phyloP scores from a whole-genome alignment of 371 early-diverging fungal species.

The Parasitella parasitica region DNA sequence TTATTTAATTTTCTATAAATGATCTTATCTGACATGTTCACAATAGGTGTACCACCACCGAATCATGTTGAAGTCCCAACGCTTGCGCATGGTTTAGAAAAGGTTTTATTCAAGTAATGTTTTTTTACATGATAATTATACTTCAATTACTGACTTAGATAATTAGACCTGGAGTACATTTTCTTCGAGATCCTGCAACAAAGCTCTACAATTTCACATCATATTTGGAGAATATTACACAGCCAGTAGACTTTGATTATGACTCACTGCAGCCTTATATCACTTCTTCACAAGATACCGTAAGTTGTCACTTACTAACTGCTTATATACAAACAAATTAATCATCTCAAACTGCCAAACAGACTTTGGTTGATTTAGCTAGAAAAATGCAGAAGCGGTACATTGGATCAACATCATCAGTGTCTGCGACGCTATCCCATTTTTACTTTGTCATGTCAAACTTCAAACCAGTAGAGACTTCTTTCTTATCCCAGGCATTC shows the following conservation, averaged over 20 bases:
- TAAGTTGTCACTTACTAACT: slow-evolving; percentile 8
- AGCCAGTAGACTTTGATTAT: slow-evolving; percentile 80
- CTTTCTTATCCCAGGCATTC: slow-evolving; percentile 64
- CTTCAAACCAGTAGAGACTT: slow-evolving; percentile 62
- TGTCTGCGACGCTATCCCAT: slow-evolving; percentile 76
- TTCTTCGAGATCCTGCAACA: slow-evolving; percentile 79
- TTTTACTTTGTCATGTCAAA: slow-evolving; percentile 76
- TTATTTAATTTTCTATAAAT: not conserved
- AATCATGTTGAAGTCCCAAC: slow-evolving; percentile 27
- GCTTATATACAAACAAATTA: no score
- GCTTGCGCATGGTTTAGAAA: slow-evolving; percentile 79
- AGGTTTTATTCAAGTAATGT: slow-evolving; percentile 76
- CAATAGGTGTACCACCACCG: slow-evolving; percentile 23
- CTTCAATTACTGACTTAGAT: not conserved
- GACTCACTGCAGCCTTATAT: slow-evolving; percentile 75
- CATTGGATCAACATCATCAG: slow-evolving; percentile 89
- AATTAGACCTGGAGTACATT: slow-evolving; percentile 81
- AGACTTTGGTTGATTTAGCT: slow-evolving; percentile 55
- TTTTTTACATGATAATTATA: not conserved
- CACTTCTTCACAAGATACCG: slow-evolving; percentile 76
- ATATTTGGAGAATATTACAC: slow-evolving; percentile 74
- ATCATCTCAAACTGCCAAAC: not conserved
- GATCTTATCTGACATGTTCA: not conserved
- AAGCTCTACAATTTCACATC: slow-evolving; percentile 79
- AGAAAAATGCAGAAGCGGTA: slow-evolving; percentile 49